Base-by-base conservation (phyloP, 257 asterid genomes). In the Ilex aquifolium region DNA sequence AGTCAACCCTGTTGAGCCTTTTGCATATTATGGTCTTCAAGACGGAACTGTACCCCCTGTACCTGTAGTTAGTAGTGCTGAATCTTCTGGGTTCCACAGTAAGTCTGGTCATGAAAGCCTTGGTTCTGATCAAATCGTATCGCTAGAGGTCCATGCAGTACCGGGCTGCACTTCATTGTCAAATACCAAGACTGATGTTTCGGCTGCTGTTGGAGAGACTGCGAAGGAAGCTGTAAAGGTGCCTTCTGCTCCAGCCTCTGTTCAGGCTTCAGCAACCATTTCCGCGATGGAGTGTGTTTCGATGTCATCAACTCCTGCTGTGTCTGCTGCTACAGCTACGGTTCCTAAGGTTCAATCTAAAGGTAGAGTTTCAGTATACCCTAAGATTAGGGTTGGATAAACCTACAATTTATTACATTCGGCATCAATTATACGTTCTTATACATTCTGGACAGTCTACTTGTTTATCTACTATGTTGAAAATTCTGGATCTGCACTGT, bases 21-120 rank as follows among this genome's bases (percentile, higher is more conserved):
- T 74, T 66, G 77, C 86, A 31, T 82, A 87, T 74, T 85, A 83
- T 59, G 81, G 82, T 54, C 73, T 79, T 74, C 96, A 85, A 73
- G 79, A 70, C 77, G 86, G 71, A 31, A 60, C 77, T 21, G 11
- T 68, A 56, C 80, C 65, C 69, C 79, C 80, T 75, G 72, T 66
- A 60, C 56, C 82, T 17, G 62, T 72, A 39, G 69, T 68, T 36
- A 54, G 67, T 70, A 75, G 72, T 46, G 46, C 72, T 32, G 81
- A 72, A 63, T 70, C 85, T 77, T 79, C 82, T 6, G 73, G 69
- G 30, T 63, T 57, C 64, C 76, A 60, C 17, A 64, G 77, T 63
- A 69, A 69, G 66, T 69, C 78, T 56, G 61, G 69, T 75, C 64
- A 63, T 59, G 67, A 68, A 58, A 50, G 55, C 63, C 55, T 63